phyloP scores from a whole-genome alignment of 129 eudicot genomes.

The Escallonia herrerae region DNA sequence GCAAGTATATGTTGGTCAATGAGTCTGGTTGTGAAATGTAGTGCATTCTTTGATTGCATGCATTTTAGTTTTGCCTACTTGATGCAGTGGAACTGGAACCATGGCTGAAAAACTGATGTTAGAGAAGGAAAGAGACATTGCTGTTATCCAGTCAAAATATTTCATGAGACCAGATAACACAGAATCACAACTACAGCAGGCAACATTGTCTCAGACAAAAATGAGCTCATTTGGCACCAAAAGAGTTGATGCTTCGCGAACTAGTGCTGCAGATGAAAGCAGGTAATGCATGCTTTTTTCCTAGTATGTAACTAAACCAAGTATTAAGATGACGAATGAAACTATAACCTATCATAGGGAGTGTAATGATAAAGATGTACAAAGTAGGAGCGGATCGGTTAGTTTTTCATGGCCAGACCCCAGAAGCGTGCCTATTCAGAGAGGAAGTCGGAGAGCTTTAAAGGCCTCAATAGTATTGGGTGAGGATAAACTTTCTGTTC shows the following conservation, averaged over 20 bases:
- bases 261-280: slow-evolving; percentile 29
- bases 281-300: slow-evolving; percentile 19
- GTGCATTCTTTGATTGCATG: no score
- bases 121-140: slow-evolving; percentile 25
- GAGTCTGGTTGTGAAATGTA: no score
- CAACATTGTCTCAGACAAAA: slow-evolving; percentile 30
- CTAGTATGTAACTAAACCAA: slow-evolving; percentile 4
- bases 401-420: slow-evolving; percentile 30
- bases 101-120: slow-evolving; percentile 18
- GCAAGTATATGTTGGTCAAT: no score
- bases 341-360: slow-evolving; percentile 25
- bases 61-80: not conserved
- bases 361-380: slow-evolving; percentile 17
- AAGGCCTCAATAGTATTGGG: slow-evolving; percentile 26
- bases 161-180: slow-evolving; percentile 31
- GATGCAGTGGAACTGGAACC: slow-evolving; percentile 42
- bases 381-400: slow-evolving; percentile 31
- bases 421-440: slow-evolving; percentile 24
- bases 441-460: slow-evolving; percentile 28
- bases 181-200: slow-evolving; percentile 33
- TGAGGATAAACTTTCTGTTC: slow-evolving; percentile 16
- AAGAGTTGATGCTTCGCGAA: slow-evolving; percentile 16
- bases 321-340: slow-evolving; percentile 9
- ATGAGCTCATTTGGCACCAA: slow-evolving; percentile 20
- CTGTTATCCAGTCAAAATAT: slow-evolving; percentile 31